phyloP scores from a whole-genome alignment of 768 basidiomycete genomes.

The Suillus clintonianus region DNA sequence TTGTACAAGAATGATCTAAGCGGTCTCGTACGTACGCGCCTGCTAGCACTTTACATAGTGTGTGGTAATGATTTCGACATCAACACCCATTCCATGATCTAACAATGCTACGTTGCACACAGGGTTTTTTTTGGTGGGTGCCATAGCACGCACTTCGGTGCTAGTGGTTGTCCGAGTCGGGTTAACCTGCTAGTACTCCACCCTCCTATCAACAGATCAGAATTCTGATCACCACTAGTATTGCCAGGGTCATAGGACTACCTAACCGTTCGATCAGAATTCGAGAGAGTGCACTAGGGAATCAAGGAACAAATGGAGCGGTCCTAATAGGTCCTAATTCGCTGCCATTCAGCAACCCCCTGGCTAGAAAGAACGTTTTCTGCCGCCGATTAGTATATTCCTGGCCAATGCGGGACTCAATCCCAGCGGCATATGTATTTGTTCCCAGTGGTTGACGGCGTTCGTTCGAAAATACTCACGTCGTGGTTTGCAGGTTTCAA shows the following conservation, averaged over 20 bases:
- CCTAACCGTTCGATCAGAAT: neutral
- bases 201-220: neutral
- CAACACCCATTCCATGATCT: neutral
- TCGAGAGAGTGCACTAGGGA: neutral
- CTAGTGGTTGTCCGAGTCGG: neutral
- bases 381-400: neutral
- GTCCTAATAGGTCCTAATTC: neutral
- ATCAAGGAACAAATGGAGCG: neutral
- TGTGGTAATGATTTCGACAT: neutral
- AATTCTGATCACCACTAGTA: neutral
- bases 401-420: neutral
- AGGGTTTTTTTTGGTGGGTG: neutral
- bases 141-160: neutral
- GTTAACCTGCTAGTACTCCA: neutral
- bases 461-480: neutral
- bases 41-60: neutral
- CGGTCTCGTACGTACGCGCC: neutral
- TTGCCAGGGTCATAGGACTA: neutral
- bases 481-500: neutral
- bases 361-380: neutral
- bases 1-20: neutral
- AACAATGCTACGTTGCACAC: too few relatives aligned
- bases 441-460: neutral
- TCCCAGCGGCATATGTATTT: neutral
- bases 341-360: neutral